Conservation (phyloP, 1,139 yeast genomes). For the Diutina catenulata region DNA sequence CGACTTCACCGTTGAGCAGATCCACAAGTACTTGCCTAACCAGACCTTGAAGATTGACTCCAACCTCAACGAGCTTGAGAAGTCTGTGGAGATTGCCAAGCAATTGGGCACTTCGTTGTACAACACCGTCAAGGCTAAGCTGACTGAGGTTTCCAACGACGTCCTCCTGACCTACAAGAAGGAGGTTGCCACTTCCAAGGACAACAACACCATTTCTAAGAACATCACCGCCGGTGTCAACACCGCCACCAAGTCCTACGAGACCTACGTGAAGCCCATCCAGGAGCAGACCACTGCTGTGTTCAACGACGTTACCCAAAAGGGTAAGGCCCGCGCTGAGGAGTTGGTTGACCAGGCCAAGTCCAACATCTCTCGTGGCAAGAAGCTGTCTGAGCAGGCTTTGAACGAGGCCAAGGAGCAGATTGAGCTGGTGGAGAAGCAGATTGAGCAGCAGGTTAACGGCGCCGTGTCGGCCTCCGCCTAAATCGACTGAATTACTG, state of each 20-base stretch:
- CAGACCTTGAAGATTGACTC: background rate
- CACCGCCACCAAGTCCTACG: constrained; percentile 5
- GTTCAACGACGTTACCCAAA: constrained; percentile 4
- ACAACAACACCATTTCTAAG: background rate
- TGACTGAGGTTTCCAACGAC: background rate
- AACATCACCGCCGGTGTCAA: constrained; percentile 4
- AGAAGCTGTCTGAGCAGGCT: constrained; percentile 9
- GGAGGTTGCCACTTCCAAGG: constrained; percentile 4
- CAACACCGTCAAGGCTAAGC: constrained; percentile 3
- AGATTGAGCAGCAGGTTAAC: constrained; percentile 13
- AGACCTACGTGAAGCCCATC: constrained; percentile 3
- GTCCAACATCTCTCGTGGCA: background rate
- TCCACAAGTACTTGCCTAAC: constrained; percentile 22
- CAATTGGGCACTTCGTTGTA: constrained; percentile 2
- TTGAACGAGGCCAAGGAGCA: constrained; percentile 7
- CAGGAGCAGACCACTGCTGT: constrained; percentile 3
- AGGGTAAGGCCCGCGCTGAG: constrained; percentile 2
- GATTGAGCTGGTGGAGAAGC: constrained; percentile 12
- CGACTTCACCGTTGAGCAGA: constrained; percentile 16
- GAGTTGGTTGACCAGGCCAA: constrained; percentile 3
- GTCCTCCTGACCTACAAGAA: constrained; percentile 1
- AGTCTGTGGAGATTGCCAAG: constrained; percentile 4
- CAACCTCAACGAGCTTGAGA: constrained; percentile 3
- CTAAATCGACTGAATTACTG: constrained; percentile 5
- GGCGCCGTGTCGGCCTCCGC: constrained; percentile 12